Conservation (phyloP, 1,139 yeast species). For the Pichia sp. region DNA sequence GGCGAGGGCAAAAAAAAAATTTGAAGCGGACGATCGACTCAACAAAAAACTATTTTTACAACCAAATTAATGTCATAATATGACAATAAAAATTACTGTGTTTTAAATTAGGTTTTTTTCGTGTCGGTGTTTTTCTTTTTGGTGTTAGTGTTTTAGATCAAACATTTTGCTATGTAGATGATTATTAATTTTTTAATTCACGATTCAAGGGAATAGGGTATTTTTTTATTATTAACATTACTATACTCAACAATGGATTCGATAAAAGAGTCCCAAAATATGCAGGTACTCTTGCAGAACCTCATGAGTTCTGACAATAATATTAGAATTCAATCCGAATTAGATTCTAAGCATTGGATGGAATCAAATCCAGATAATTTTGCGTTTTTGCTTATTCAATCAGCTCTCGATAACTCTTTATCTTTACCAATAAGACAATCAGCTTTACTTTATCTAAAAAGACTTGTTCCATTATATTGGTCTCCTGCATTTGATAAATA, state of each 20-base stretch:
- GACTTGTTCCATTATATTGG: conserved; percentile 74
- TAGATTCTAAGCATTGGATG: conserved; percentile 22
- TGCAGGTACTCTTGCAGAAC: conserved; percentile 5
- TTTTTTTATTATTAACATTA: too few species aligned
- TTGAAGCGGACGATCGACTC: too few species aligned
- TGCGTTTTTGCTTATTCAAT: conserved; percentile 17
- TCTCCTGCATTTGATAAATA: conserved; percentile 77
- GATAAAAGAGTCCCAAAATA: not conserved
- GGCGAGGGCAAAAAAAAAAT: too few species aligned
- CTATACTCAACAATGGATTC: not conserved
- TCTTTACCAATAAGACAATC: conserved; percentile 44
- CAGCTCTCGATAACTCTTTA: conserved; percentile 17
- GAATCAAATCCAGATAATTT: conserved; percentile 21
- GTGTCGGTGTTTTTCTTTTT: too few species aligned
- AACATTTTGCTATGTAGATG: too few species aligned
- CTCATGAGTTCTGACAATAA: conserved; percentile 23
- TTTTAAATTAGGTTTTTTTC: too few species aligned
- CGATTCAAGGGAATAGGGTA: too few species aligned
- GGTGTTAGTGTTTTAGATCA: too few species aligned
- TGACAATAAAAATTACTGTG: too few species aligned
- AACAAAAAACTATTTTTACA: too few species aligned
- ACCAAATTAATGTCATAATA: too few species aligned
- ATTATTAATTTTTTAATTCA: too few species aligned
- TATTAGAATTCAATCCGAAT: conserved; percentile 25
- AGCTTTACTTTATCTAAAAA: conserved; percentile 61